Conservation (phyloP, 164 flowering plant species). For the Vitis rupestris region DNA sequence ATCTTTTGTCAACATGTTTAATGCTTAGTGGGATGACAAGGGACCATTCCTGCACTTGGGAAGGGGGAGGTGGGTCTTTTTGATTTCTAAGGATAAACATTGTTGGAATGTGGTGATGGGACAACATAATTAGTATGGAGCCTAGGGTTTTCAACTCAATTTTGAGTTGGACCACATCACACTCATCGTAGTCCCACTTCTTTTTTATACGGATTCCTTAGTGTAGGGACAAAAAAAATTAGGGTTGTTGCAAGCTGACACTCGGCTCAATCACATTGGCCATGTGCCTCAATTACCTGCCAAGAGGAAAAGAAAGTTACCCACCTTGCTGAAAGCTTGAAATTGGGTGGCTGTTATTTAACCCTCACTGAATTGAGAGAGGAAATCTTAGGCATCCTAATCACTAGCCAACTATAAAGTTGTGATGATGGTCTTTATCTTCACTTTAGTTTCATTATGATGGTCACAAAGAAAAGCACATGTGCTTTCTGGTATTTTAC, state of each 20-base stretch:
- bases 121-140: conserved; percentile 34
- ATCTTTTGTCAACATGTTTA: conserved; percentile 34
- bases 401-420: conserved; percentile 5
- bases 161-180: conserved; percentile 11
- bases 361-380: conserved; percentile 7
- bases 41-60: conserved; percentile 27
- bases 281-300: conserved; percentile 5
- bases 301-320: conserved; percentile 6
- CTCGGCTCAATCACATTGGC: background rate
- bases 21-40: conserved; percentile 15
- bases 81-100: conserved; percentile 17
- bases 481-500: background rate
- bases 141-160: conserved; percentile 11
- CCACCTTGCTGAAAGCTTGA: background rate
- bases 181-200: conserved; percentile 6
- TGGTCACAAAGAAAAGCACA: background rate
- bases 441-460: background rate
- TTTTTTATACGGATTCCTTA: background rate
- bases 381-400: conserved; percentile 10
- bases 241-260: conserved; percentile 6
- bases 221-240: conserved; percentile 3
- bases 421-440: conserved; percentile 7
- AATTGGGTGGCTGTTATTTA: background rate
- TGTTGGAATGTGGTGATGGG: conserved; percentile 33
- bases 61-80: conserved; percentile 14